Percentiles rank a stretch among this genome's conserved stretches.
Evolutionary conservation across 2,329 filamentous ascomycete species (phyloP).

Genomic region (Onygenales sp.): DNA sequence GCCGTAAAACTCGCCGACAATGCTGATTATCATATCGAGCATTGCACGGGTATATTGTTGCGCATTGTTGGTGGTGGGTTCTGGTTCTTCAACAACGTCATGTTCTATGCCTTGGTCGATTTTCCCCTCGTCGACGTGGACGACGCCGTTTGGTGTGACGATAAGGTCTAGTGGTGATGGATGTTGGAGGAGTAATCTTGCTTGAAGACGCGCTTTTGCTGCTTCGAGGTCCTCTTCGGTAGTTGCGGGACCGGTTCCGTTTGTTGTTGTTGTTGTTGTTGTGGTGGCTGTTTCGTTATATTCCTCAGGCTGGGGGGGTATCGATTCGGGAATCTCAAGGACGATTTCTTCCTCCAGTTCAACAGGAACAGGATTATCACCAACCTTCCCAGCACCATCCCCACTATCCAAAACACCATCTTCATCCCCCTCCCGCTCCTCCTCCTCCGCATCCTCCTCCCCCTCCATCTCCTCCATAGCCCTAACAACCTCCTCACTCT

Average conservation of each 20-base stretch:
- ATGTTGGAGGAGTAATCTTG: conserved; percentile 12
- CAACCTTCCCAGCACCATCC: neutral
- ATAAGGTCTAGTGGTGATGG: conserved; percentile 13
- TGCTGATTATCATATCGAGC: conserved; percentile 82
- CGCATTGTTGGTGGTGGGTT: conserved; percentile 8
- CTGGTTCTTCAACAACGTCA: conserved; percentile 14
- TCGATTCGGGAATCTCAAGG: no score
- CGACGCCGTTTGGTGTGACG: neutral
- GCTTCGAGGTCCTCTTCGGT: conserved; percentile 35
- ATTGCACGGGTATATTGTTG: conserved; percentile 46
- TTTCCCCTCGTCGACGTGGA: neutral
- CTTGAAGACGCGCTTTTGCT: conserved; percentile 39
- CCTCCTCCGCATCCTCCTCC: conserved; percentile 16
- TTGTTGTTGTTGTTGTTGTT: neutral
- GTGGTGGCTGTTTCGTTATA: neutral
- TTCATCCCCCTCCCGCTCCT: conserved; percentile 12
- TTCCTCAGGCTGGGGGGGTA: no score
- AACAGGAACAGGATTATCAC: no score
- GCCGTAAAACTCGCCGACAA: conserved; percentile 81
- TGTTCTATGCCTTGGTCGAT: conserved; percentile 20
- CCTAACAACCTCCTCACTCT: conserved; percentile 10
- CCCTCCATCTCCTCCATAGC: conserved; percentile 23
- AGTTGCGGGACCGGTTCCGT: conserved; percentile 7
- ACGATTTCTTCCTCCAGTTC: no score
- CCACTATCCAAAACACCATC: conserved; percentile 18